These are phyloP conservation scores for Schwanniomyces pseudopolymorphus DNA, from an alignment of 805 yeast genomes.

Conservation along the genomic window DNA sequence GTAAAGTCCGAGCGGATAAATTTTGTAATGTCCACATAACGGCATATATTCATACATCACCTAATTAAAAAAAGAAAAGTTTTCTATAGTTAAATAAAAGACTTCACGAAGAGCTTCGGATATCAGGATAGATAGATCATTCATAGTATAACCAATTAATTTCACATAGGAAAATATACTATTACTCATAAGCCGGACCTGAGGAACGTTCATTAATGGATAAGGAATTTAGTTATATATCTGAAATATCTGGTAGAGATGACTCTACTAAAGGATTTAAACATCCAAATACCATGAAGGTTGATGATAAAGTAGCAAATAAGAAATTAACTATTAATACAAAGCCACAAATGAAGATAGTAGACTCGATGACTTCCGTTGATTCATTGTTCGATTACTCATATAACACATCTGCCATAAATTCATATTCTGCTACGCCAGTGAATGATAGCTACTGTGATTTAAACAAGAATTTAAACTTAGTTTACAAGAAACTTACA, in stretches of 20 bases:
- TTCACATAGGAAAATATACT: neutral
- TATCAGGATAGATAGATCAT: neutral
- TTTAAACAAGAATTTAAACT: neutral
- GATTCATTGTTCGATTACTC: constrained; percentile 27
- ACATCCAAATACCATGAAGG: neutral
- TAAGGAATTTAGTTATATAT: neutral
- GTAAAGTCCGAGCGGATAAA: constrained; percentile 2
- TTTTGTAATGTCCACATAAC: neutral
- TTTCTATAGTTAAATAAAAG: no score
- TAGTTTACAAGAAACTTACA: neutral
- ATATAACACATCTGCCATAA: neutral
- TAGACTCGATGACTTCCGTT: constrained; percentile 20
- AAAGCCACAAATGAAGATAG: neutral
- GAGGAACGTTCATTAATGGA: neutral
- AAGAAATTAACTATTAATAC: neutral
- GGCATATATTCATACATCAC: neutral
- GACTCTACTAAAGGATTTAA: neutral
- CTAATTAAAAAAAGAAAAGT: neutral
- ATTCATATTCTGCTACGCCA: constrained; percentile 8
- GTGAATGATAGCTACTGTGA: constrained; percentile 5
- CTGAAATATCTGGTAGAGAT: neutral
- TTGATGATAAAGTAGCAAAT: neutral
- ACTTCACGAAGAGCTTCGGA: no score
- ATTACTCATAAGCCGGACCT: neutral
- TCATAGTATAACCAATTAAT: neutral